phyloP scores from a whole-genome alignment of 2,329 filamentous ascomycete genomes.

The Stagonosporopsis rhizophila region DNA sequence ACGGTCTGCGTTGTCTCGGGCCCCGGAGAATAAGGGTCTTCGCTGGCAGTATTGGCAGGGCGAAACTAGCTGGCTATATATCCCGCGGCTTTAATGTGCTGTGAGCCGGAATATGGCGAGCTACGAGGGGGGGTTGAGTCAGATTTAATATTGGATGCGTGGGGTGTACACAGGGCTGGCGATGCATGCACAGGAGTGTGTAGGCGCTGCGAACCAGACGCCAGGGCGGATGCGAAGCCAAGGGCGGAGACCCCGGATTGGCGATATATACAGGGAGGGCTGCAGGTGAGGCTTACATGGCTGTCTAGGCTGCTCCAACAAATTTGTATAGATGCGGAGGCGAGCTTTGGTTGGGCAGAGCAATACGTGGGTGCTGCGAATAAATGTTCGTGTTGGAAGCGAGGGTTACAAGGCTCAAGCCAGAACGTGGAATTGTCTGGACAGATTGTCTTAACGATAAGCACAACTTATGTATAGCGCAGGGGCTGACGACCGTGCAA shows the following conservation, averaged over 20 bases:
- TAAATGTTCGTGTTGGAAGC: conserved; percentile 10
- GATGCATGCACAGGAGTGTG: conserved; percentile 31
- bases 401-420: conserved; percentile 10
- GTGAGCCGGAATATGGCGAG: conserved; percentile 27
- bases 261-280: conserved; percentile 32
- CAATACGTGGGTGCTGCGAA: conserved; percentile 26
- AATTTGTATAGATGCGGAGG: background rate
- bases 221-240: conserved; percentile 25
- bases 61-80: conserved; percentile 28
- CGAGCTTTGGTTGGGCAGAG: conserved; percentile 16
- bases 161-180: conserved; percentile 37
- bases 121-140: conserved; percentile 43
- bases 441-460: conserved; percentile 14
- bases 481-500: conserved; percentile 7
- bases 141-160: conserved; percentile 44
- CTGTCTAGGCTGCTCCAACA: conserved; percentile 26
- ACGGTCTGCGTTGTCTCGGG: conserved; percentile 43
- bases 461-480: conserved; percentile 10
- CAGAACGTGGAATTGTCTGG: conserved; percentile 1
- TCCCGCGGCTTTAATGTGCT: conserved; percentile 32
- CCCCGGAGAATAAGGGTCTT: conserved; percentile 35
- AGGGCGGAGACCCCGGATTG: conserved; percentile 33
- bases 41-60: conserved; percentile 40
- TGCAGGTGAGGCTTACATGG: conserved; percentile 44
- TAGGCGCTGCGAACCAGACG: conserved; percentile 33